phyloP scores from a whole-genome alignment of 768 basidiomycete genomes.

The Fomitopsis serialis region DNA sequence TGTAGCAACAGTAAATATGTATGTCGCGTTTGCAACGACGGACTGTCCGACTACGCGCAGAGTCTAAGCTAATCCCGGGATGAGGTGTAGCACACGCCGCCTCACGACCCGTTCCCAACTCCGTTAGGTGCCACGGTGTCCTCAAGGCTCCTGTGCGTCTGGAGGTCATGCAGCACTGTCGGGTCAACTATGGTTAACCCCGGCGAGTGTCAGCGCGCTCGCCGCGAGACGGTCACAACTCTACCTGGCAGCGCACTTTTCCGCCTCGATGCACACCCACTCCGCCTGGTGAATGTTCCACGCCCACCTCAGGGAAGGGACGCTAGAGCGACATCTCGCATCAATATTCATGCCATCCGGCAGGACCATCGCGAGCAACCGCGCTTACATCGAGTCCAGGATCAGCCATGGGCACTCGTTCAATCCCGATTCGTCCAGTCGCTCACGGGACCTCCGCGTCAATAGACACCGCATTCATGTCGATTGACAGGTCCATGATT shows the following conservation, averaged over 20 bases:
- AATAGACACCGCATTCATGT: slow-evolving; percentile 78
- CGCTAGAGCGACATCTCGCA: slow-evolving; percentile 35
- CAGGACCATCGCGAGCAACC: slow-evolving; percentile 6
- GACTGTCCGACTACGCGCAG: neutral
- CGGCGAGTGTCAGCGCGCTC: slow-evolving; percentile 4
- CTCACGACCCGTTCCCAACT: neutral
- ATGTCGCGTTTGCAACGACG: neutral
- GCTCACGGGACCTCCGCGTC: slow-evolving; percentile 54
- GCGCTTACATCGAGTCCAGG: slow-evolving; percentile 77
- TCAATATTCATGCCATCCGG: slow-evolving; percentile 12
- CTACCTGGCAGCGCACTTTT: slow-evolving; percentile 93
- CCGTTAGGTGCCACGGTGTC: slow-evolving; percentile 21
- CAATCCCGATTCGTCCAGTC: slow-evolving; percentile 82
- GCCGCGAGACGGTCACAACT: neutral
- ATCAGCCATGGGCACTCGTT: slow-evolving; percentile 89
- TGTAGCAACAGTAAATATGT: slow-evolving; percentile 1
- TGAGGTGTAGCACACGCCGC: neutral
- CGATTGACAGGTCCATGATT: slow-evolving; percentile 84
- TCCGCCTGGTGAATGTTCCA: slow-evolving; percentile 47
- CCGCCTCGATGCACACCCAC: slow-evolving; percentile 81
- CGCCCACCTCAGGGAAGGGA: slow-evolving; percentile 62
- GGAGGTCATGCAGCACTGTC: slow-evolving; percentile 80
- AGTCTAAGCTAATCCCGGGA: neutral
- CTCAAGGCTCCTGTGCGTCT: slow-evolving; percentile 81
- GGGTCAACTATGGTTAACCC: slow-evolving; percentile 65